Percentiles rank a stretch among this genome's conserved stretches.
phyloP scores from a whole-genome alignment of 2,329 filamentous ascomycete species.

The Apiospora kogelbergensis region DNA sequence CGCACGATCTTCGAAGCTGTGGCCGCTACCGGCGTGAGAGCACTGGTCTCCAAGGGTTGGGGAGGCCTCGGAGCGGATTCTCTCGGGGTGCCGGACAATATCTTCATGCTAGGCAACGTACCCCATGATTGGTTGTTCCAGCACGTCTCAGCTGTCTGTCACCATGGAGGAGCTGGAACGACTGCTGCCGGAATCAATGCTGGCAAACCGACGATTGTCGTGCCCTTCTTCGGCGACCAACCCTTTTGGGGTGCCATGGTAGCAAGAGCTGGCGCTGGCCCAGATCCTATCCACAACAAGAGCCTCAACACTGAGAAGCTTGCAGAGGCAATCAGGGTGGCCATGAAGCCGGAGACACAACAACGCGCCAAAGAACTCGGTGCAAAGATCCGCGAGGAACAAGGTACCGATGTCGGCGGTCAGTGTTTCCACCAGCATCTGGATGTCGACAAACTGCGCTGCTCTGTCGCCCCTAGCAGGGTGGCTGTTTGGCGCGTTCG shows the following conservation, averaged over 20 bases:
- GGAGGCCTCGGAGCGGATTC: slow-evolving; percentile 76
- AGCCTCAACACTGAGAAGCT: slow-evolving; percentile 66
- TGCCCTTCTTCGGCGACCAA: slow-evolving; percentile 87
- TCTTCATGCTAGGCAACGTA: slow-evolving; percentile 82
- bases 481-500: slow-evolving; percentile 75
- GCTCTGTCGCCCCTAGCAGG: slow-evolving; percentile 65
- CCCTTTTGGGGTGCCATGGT: slow-evolving; percentile 83
- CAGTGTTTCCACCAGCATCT: slow-evolving; percentile 72
- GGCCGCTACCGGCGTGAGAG: slow-evolving; percentile 56
- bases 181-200: slow-evolving; percentile 83
- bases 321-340: slow-evolving; percentile 61
- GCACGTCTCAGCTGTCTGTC: slow-evolving; percentile 77
- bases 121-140: slow-evolving; percentile 91
- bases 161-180: slow-evolving; percentile 86
- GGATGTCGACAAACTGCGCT: slow-evolving; percentile 65
- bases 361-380: slow-evolving; percentile 59
- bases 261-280: slow-evolving; percentile 69
- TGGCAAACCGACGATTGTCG: slow-evolving; percentile 77
- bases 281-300: slow-evolving; percentile 68
- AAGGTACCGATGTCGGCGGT: slow-evolving; percentile 61
- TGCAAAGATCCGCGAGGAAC: slow-evolving; percentile 64
- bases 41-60: slow-evolving; percentile 86
- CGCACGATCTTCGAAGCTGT: slow-evolving; percentile 48
- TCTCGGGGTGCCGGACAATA: slow-evolving; percentile 67
- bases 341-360: slow-evolving; percentile 59